Evolutionary conservation across 2,329 filamentous ascomycete genomes (phyloP).

Genomic region (Cladophialophora exuberans): DNA sequence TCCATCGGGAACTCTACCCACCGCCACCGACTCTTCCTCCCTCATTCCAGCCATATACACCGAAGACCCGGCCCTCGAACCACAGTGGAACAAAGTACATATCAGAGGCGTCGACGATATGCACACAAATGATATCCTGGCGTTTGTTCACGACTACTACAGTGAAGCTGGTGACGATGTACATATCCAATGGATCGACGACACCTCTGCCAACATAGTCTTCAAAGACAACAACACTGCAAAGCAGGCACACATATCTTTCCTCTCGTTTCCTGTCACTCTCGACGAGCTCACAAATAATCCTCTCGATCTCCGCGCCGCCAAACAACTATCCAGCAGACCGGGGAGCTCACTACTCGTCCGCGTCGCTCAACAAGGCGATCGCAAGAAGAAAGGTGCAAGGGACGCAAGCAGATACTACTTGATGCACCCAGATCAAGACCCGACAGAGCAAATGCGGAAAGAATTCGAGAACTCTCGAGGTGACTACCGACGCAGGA

Average conservation of each 20-base stretch:
- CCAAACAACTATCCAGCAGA: slow-evolving; percentile 69
- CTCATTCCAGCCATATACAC: slow-evolving; percentile 34
- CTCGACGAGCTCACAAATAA: slow-evolving; percentile 53
- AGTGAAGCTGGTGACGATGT: slow-evolving; percentile 52
- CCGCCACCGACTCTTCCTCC: slow-evolving; percentile 18
- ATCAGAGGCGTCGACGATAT: slow-evolving; percentile 81
- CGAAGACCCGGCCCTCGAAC: slow-evolving; percentile 32
- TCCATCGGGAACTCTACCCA: slow-evolving; percentile 19
- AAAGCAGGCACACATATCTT: slow-evolving; percentile 55
- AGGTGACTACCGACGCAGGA: slow-evolving; percentile 52
- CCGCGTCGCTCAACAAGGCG: slow-evolving; percentile 72
- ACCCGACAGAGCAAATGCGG: slow-evolving; percentile 73
- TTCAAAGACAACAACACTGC: slow-evolving; percentile 65
- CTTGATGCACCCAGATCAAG: slow-evolving; percentile 84
- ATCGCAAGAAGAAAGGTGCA: slow-evolving; percentile 80
- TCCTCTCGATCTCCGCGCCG: slow-evolving; percentile 66
- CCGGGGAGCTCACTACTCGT: slow-evolving; percentile 72
- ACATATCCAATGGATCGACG: slow-evolving; percentile 90
- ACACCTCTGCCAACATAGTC: slow-evolving; percentile 83
- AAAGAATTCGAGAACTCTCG: slow-evolving; percentile 54
- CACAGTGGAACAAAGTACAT: slow-evolving; percentile 68
- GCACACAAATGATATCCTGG: slow-evolving; percentile 76
- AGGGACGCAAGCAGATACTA: slow-evolving; percentile 87
- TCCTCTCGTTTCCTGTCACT: slow-evolving; percentile 44
- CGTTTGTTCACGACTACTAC: slow-evolving; percentile 73